These are phyloP conservation scores for Rhizophagus prolifer DNA, from an alignment of 192 early-diverging fungal species.

Conservation along the genomic window DNA sequence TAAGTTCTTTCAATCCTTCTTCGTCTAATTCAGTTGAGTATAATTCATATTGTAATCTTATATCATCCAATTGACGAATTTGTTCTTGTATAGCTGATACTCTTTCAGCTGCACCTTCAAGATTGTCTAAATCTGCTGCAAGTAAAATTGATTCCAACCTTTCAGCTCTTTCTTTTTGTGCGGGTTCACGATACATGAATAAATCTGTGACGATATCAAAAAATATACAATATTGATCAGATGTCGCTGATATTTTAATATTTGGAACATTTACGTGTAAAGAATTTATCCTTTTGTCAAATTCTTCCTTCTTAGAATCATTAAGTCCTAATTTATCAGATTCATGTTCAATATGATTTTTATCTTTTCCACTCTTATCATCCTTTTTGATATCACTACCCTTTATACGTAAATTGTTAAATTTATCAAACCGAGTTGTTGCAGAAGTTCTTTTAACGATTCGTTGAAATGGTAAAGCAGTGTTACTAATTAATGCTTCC, in stretches of 20 bases:
- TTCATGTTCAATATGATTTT: conserved; percentile 7
- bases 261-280: conserved; percentile 73
- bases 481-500: conserved; percentile 61
- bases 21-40: conserved; percentile 28
- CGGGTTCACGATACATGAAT: conserved; percentile 81
- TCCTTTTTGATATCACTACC: conserved; percentile 29
- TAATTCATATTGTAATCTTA: conserved; percentile 37
- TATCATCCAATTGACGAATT: conserved; percentile 47
- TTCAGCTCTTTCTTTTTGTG: conserved; percentile 67
- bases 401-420: conserved; percentile 68
- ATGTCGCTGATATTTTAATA: conserved; percentile 69
- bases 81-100: conserved; percentile 61
- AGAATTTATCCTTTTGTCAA: conserved; percentile 64
- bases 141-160: conserved; percentile 74
- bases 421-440: conserved; percentile 61
- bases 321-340: not conserved
- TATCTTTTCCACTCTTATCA: conserved; percentile 32
- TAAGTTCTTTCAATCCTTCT: conserved; percentile 34
- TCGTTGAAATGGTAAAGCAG: conserved; percentile 50
- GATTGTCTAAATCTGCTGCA: conserved; percentile 75
- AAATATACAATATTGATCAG: conserved; percentile 72
- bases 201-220: conserved; percentile 76
- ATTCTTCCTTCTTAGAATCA: conserved; percentile 30
- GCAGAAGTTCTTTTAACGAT: conserved; percentile 59
- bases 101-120: conserved; percentile 54